phyloP scores from a whole-genome alignment of 2,329 filamentous ascomycete species.

The Claviceps spartinae region DNA sequence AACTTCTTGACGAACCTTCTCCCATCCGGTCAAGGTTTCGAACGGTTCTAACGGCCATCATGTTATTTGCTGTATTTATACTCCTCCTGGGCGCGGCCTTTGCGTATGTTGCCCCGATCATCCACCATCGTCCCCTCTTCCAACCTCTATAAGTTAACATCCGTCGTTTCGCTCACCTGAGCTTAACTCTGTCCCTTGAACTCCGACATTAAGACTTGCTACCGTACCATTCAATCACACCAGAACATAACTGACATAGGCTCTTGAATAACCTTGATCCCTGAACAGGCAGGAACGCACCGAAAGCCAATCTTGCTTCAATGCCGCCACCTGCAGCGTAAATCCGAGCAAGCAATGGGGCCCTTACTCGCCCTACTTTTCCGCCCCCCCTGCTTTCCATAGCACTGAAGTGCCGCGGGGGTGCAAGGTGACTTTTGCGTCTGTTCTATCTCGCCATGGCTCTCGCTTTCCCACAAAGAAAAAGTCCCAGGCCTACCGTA shows the following conservation, averaged over 20 bases:
- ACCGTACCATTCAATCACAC: background rate
- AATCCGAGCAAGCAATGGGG: slow-evolving; percentile 61
- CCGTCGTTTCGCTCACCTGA: too few species aligned
- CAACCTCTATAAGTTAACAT: background rate
- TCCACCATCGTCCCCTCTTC: background rate
- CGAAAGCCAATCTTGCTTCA: background rate
- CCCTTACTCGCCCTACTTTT: slow-evolving; percentile 65
- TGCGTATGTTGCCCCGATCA: slow-evolving; percentile 6
- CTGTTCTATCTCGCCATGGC: slow-evolving; percentile 73
- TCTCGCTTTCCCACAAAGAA: slow-evolving; percentile 63
- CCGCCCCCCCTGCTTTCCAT: slow-evolving; percentile 50
- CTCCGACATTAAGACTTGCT: background rate
- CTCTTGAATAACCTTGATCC: background rate
- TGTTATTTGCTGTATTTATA: slow-evolving; percentile 7
- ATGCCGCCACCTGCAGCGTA: slow-evolving; percentile 34
- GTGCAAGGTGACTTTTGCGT: slow-evolving; percentile 69
- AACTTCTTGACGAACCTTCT: background rate
- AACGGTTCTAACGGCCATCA: slow-evolving; percentile 8
- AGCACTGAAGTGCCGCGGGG: slow-evolving; percentile 43
- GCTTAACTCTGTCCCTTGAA: too few species aligned
- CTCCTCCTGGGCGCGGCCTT: slow-evolving; percentile 8
- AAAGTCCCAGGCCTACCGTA: slow-evolving; percentile 52
- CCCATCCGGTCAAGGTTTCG: slow-evolving; percentile 5
- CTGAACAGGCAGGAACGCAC: slow-evolving; percentile 5
- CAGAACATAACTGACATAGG: background rate